Percentiles rank a stretch among this genome's conserved stretches.
Evolutionary conservation across 352 stramenopile species (phyloP).

Genomic region (Pythium myriotylum): DNA sequence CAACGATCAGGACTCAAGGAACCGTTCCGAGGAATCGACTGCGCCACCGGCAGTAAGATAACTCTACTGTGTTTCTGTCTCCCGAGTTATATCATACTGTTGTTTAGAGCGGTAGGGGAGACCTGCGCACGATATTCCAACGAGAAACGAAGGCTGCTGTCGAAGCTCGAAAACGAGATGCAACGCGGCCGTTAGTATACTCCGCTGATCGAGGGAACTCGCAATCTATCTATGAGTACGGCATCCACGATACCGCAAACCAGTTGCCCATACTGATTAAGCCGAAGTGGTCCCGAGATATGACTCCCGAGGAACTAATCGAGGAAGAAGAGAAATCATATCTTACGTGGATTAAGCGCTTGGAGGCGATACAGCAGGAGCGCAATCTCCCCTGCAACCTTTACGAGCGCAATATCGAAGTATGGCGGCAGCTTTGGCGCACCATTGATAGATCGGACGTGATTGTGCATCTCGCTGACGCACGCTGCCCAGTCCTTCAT

Average conservation of each 20-base stretch:
- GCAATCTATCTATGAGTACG: slow-evolving; percentile 72
- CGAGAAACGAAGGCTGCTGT: slow-evolving; percentile 56
- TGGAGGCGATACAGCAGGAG: slow-evolving; percentile 31
- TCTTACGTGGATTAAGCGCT: slow-evolving; percentile 47
- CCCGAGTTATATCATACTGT: no score
- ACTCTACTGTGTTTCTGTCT: neutral
- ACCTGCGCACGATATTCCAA: slow-evolving; percentile 75
- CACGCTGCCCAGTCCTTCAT: slow-evolving; percentile 70
- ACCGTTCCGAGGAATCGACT: neutral
- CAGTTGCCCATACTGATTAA: slow-evolving; percentile 70
- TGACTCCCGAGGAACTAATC: slow-evolving; percentile 69
- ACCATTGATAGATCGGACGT: slow-evolving; percentile 78
- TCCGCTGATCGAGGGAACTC: slow-evolving; percentile 62
- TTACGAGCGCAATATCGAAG: slow-evolving; percentile 81
- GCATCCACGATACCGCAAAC: slow-evolving; percentile 54
- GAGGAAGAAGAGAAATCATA: slow-evolving; percentile 60
- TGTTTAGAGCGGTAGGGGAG: slow-evolving; percentile 38
- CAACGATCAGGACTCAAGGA: no score
- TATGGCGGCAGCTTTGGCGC: slow-evolving; percentile 84
- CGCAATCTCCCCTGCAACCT: slow-evolving; percentile 47
- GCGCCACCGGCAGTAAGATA: neutral
- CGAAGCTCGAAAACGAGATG: slow-evolving; percentile 70
- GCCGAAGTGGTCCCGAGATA: slow-evolving; percentile 61
- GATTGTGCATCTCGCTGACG: slow-evolving; percentile 76
- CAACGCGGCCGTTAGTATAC: slow-evolving; percentile 61